phyloP scores from a whole-genome alignment of 1,139 yeast genomes.

The Lodderomyces parapsilosis region DNA sequence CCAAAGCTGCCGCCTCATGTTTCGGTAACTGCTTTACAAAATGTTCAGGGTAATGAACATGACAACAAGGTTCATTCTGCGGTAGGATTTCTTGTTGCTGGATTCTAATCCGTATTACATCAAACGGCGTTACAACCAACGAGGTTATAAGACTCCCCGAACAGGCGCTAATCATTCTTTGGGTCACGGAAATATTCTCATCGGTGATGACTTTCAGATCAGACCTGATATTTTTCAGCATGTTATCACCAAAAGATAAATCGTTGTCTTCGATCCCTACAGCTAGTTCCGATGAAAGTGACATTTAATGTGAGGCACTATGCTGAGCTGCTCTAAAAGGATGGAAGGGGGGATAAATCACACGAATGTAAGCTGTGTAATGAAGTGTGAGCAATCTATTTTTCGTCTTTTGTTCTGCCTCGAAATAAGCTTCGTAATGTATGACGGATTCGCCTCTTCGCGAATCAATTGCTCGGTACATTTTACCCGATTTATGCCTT shows the following conservation, averaged over 20 bases:
- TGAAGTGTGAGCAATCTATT: background rate
- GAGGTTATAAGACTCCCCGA: constrained; percentile 90
- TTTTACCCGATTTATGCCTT: constrained; percentile 1
- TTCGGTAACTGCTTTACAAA: constrained; percentile 2
- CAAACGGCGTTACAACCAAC: constrained; percentile 85
- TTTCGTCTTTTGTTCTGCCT: background rate
- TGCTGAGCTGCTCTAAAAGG: background rate
- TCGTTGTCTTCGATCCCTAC: constrained; percentile 35
- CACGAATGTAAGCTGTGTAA: too few species aligned
- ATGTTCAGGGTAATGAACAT: constrained; percentile 14
- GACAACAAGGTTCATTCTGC: constrained; percentile 29
- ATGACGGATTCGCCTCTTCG: too few species aligned
- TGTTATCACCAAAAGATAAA: constrained; percentile 2
- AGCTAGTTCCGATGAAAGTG: constrained; percentile 39
- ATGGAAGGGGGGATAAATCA: too few species aligned
- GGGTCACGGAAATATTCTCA: constrained; percentile 45
- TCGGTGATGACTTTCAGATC: constrained; percentile 7
- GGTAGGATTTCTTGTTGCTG: constrained; percentile 82
- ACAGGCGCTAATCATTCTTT: constrained; percentile 87
- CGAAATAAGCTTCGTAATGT: too few species aligned
- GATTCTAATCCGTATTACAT: constrained; percentile 84
- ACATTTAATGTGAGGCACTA: constrained; percentile 19
- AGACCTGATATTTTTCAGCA: too few species aligned
- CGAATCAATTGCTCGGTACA: constrained; percentile 3
- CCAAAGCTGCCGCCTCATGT: background rate